Percentiles rank a stretch among this genome's conserved stretches.
Evolutionary conservation across 352 stramenopile species (phyloP).

Genomic region (Globisporangium solare): DNA sequence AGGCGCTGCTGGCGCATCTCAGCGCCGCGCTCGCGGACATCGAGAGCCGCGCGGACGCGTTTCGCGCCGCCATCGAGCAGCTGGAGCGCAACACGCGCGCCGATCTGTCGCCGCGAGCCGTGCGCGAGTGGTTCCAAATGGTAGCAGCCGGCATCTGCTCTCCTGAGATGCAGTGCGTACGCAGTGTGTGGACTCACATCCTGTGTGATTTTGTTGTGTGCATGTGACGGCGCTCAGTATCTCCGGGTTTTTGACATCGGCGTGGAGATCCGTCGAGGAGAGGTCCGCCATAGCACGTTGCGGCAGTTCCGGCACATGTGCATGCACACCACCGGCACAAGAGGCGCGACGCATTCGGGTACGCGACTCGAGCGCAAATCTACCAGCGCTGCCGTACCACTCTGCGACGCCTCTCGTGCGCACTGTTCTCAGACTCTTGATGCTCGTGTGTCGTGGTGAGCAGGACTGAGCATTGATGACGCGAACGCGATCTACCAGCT

Average conservation of each 20-base stretch:
- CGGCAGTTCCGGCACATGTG: constrained; percentile 32
- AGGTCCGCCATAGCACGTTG: constrained; percentile 51
- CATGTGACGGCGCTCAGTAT: constrained; percentile 28
- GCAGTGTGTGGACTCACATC: not conserved
- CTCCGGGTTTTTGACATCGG: constrained; percentile 58
- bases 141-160: constrained; percentile 18
- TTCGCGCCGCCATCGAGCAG: constrained; percentile 33
- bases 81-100: constrained; percentile 28
- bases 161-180: too few relatives aligned
- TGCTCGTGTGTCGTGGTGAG: too few relatives aligned
- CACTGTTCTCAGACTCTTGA: too few relatives aligned
- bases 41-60: constrained; percentile 31
- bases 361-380: not conserved
- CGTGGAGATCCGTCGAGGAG: constrained; percentile 67
- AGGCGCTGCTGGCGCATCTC: constrained; percentile 42
- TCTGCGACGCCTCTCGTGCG: too few relatives aligned
- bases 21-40: constrained; percentile 46
- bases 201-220: not conserved
- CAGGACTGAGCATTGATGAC: constrained; percentile 75
- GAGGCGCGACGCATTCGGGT: constrained; percentile 55
- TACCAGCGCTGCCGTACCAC: too few relatives aligned
- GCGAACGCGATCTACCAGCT: constrained; percentile 50
- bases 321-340: constrained; percentile 61
- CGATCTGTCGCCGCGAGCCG: constrained; percentile 35
- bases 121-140: constrained; percentile 58